These are phyloP conservation scores for Petasospora rhodanensis DNA, from an alignment of 1,139 yeast species.

Conservation along the genomic window DNA sequence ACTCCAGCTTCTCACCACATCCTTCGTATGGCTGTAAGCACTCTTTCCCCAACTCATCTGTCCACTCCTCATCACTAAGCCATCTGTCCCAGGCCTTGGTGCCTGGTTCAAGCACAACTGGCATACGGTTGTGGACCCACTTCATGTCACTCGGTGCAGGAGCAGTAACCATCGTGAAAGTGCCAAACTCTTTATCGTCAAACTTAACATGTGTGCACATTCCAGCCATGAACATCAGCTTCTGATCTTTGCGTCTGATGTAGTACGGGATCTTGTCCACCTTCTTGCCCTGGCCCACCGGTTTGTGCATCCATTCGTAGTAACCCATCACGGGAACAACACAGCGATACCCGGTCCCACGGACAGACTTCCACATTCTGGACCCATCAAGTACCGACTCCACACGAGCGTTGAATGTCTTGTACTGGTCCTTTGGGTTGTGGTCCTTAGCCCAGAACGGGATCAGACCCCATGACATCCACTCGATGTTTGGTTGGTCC, in stretches of 20 bases:
- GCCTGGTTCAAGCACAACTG: conserved; percentile 60
- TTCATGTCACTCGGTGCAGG: conserved; percentile 55
- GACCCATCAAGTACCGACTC: conserved; percentile 46
- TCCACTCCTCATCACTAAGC: conserved; percentile 47
- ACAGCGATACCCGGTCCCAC: conserved; percentile 43
- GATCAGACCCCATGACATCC: conserved; percentile 60
- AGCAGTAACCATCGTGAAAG: conserved; percentile 73
- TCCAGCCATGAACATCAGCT: conserved; percentile 69
- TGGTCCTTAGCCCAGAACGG: conserved; percentile 46
- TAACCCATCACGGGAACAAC: conserved; percentile 80
- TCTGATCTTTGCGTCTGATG: conserved; percentile 47
- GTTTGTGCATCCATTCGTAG: conserved; percentile 65
- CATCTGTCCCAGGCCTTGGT: conserved; percentile 54
- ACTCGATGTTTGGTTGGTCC: conserved; percentile 30
- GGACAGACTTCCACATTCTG: conserved; percentile 47
- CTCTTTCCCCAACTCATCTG: conserved; percentile 34
- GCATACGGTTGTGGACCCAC: conserved; percentile 79
- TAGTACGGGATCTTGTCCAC: conserved; percentile 57
- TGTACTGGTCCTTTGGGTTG: conserved; percentile 31
- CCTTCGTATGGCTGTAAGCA: conserved; percentile 33
- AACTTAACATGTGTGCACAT: conserved; percentile 39
- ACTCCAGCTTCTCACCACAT: conserved; percentile 40
- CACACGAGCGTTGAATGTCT: conserved; percentile 59
- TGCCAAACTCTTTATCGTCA: conserved; percentile 35
- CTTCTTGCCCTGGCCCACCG: conserved; percentile 26